Evolutionary conservation across 169 alveolate genomes (phyloP), one percentile per base, ranked within the genome.

Genomic region (Babesia gibsoni): DNA sequence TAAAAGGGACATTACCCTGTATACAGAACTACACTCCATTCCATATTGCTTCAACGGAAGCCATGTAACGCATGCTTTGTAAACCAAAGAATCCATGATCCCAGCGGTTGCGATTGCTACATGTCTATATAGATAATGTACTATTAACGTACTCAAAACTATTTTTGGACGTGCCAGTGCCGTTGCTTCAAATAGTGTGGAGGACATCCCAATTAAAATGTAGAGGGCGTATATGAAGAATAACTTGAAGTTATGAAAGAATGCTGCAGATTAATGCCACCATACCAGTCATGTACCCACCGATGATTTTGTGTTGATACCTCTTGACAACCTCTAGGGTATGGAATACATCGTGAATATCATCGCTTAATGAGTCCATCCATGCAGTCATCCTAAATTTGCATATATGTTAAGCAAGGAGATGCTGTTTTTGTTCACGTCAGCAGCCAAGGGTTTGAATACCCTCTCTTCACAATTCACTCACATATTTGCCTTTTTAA

Each of bases 241-340:
- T 27, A 73, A 37, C 64, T 67, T 77, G 73, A 77, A 77, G 57
- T 67, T 67, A 41, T 66, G 70, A 9, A 77, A 32, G 50, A 77
- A 77, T 16, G 53, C 86, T 77, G 36, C 22, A 67, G 6, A 23
- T 0, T 52, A 0, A 63, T 9, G 0, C 41, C 52, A 4, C 5
- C 33, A 10, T 53, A 18, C 18, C 8, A 14, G 23, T 0, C 32
- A 41, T 22, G 23, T 6, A 36, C 74, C 3, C 33, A 77, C 86
- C 86, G 46, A 67, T 25, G 35, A 77, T 67, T n/a, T 52, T 66
- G 22, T 61, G 2, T 36, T 77, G 86, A 52, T 67, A 67, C 8
- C 50, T 54, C 25, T 46, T 45, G 22, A 77, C 61, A 0, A 39
- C 48, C 18, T 33, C 53, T 30, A 77, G 58, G 0, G 67, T 54